A percentile compares a stretch with the other conserved stretches of the same genome.
Evolutionary conservation across 352 stramenopile species (phyloP).

Genomic region (Globisporangium radiosum): DNA sequence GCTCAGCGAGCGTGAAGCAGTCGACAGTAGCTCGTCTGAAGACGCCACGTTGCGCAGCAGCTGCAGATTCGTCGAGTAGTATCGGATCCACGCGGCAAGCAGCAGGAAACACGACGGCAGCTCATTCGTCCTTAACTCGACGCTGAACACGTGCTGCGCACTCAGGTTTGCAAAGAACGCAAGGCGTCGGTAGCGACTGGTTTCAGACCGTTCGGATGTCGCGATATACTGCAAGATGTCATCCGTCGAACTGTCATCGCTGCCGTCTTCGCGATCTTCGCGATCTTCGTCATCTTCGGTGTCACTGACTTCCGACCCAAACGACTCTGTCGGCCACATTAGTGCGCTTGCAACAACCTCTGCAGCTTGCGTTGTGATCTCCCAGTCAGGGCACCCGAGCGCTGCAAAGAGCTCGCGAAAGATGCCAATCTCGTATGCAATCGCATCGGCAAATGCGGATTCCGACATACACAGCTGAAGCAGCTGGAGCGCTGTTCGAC

Average conservation of each 20-base stretch:
- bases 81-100: conserved; percentile 20
- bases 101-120: conserved; percentile 22
- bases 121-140: neutral
- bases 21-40: too few relatives aligned
- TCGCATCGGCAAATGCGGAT: conserved; percentile 1
- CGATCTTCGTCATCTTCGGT: neutral
- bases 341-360: conserved; percentile 1
- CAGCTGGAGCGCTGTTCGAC: conserved; percentile 1
- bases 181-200: conserved; percentile 9
- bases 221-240: conserved; percentile 3
- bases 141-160: conserved; percentile 9
- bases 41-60: neutral
- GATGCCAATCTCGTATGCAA: conserved; percentile 11
- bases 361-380: conserved; percentile 1
- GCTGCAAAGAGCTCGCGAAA: conserved; percentile 14
- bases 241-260: too few relatives aligned
- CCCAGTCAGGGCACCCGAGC: conserved; percentile 13
- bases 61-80: conserved; percentile 22
- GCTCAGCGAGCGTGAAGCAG: too few relatives aligned
- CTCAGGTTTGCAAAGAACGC: conserved; percentile 10
- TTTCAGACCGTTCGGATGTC: neutral
- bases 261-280: neutral
- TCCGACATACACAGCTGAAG: conserved; percentile 5
- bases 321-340: neutral
- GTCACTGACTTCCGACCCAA: neutral